phyloP scores from a whole-genome alignment of 495 filamentous ascomycete species.

The Penicillium roqueforti region DNA sequence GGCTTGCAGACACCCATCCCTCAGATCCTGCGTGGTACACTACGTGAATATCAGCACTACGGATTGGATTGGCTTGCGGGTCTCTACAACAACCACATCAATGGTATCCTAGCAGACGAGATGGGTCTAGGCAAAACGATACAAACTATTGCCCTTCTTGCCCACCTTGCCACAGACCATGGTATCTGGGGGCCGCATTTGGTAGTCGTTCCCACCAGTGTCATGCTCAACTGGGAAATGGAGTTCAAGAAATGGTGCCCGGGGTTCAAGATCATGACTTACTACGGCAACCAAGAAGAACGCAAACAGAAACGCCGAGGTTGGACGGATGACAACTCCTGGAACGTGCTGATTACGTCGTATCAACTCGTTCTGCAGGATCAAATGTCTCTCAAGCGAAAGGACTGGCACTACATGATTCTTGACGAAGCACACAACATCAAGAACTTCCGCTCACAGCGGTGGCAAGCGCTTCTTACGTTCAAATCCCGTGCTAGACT shows the following conservation, averaged over 20 bases:
- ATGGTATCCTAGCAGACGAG: slow-evolving; percentile 98
- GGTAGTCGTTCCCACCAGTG: slow-evolving; percentile 94
- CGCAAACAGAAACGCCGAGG: slow-evolving; percentile 84
- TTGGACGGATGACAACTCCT: slow-evolving; percentile 84
- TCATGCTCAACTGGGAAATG: slow-evolving; percentile 99
- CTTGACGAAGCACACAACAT: slow-evolving; percentile 99
- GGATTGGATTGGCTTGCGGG: slow-evolving; percentile 95
- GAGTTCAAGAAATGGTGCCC: slow-evolving; percentile 99
- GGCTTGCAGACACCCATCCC: slow-evolving; percentile 71
- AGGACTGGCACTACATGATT: slow-evolving; percentile 98
- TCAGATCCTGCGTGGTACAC: slow-evolving; percentile 80
- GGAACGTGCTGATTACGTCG: slow-evolving; percentile 96
- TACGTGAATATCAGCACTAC: slow-evolving; percentile 95
- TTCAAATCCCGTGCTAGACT: slow-evolving; percentile 85
- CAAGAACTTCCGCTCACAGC: slow-evolving; percentile 96
- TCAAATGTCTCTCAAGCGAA: slow-evolving; percentile 83
- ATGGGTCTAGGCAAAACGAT: slow-evolving; percentile 99
- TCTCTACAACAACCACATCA: slow-evolving; percentile 86
- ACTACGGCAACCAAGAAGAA: slow-evolving; percentile 92
- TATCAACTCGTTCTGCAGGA: slow-evolving; percentile 96
- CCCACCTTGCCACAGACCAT: slow-evolving; percentile 87
- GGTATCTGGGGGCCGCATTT: slow-evolving; percentile 95
- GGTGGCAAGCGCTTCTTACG: slow-evolving; percentile 91
- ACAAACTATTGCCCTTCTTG: slow-evolving; percentile 92
- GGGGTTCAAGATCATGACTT: slow-evolving; percentile 96